Evolutionary conservation across 345 rosid genomes (phyloP).

Genomic region (Bruguiera parviflora): DNA sequence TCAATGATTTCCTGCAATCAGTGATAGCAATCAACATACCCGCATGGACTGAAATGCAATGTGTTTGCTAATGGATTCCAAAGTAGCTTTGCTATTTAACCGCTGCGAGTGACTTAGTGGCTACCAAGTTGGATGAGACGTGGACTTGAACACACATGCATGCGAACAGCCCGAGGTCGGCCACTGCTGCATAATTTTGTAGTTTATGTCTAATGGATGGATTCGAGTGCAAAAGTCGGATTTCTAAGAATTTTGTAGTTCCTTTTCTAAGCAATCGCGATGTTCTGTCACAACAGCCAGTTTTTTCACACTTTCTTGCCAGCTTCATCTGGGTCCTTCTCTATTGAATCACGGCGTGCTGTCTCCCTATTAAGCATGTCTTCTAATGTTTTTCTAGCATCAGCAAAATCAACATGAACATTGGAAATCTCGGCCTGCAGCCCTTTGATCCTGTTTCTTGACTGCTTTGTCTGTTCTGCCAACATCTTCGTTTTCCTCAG

Average conservation of each 20-base stretch:
- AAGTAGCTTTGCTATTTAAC: too few relatives aligned
- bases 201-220: too few relatives aligned
- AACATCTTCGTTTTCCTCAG: slow-evolving; percentile 58
- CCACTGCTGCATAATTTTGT: too few relatives aligned
- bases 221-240: too few relatives aligned
- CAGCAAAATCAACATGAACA: slow-evolving; percentile 47
- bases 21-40: too few relatives aligned
- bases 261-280: slow-evolving; percentile 56
- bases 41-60: too few relatives aligned
- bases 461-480: slow-evolving; percentile 46
- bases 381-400: slow-evolving; percentile 39
- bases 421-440: slow-evolving; percentile 62
- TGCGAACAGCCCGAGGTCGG: too few relatives aligned
- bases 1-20: too few relatives aligned
- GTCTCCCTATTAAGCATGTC: slow-evolving; percentile 47
- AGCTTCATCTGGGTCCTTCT: slow-evolving; percentile 43
- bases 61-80: too few relatives aligned
- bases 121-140: too few relatives aligned
- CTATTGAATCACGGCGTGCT: slow-evolving; percentile 37
- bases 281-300: slow-evolving; percentile 43
- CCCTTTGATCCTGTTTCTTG: slow-evolving; percentile 37
- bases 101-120: too few relatives aligned
- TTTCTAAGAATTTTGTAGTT: slow-evolving; percentile 38
- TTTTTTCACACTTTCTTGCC: slow-evolving; percentile 27
- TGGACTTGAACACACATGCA: too few relatives aligned